Conservation (phyloP, 2,329 filamentous ascomycete genomes). For the Chaetomium sp. region DNA sequence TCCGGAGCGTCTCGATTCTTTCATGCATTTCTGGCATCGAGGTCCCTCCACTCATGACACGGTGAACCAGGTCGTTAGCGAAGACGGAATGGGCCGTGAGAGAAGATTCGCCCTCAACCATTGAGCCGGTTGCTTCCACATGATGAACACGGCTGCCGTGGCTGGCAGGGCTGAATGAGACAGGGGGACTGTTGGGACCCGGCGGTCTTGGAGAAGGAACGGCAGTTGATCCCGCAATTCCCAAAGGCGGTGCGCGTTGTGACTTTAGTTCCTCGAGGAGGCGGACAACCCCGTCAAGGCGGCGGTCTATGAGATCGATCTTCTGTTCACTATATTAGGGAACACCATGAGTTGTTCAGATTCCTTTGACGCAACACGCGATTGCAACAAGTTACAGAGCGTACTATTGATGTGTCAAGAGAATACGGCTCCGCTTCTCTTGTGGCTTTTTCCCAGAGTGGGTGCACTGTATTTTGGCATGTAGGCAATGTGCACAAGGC, state of each 20-base stretch:
- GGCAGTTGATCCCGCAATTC: background rate
- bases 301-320: conserved; percentile 34
- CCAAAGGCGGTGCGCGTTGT: background rate
- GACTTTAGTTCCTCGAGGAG: conserved; percentile 31
- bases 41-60: conserved; percentile 28
- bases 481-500: conserved; percentile 32
- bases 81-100: conserved; percentile 41
- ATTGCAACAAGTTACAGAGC: conserved; percentile 9
- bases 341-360: too few relatives aligned
- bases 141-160: conserved; percentile 17
- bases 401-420: conserved; percentile 34
- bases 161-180: conserved; percentile 15
- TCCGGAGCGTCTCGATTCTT: conserved; percentile 30
- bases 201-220: background rate
- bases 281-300: conserved; percentile 30
- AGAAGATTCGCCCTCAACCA: conserved; percentile 40
- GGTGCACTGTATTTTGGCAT: conserved; percentile 33
- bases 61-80: conserved; percentile 39
- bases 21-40: conserved; percentile 30
- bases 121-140: conserved; percentile 23
- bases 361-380: background rate
- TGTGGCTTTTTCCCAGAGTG: conserved; percentile 29
- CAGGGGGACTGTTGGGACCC: background rate
- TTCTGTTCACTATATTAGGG: conserved; percentile 29
- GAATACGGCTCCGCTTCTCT: conserved; percentile 33